phyloP scores from a whole-genome alignment of 2,329 filamentous ascomycete genomes.

The Epichloe glyceriae region DNA sequence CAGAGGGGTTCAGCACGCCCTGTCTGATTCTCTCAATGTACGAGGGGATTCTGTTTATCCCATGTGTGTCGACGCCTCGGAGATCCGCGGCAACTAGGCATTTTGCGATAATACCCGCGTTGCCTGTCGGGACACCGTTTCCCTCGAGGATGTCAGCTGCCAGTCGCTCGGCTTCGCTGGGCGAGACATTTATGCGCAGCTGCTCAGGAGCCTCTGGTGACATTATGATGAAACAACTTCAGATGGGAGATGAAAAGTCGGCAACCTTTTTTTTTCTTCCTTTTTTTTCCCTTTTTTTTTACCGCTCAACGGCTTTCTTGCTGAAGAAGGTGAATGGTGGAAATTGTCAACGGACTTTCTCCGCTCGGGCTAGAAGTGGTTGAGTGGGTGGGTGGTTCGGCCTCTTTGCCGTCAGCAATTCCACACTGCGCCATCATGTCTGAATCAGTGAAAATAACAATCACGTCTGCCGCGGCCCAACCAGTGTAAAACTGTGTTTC shows the following conservation, averaged over 20 bases:
- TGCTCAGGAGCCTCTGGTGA: not conserved
- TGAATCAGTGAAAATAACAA: not conserved
- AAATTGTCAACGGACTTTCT: not conserved
- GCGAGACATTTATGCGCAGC: conserved; percentile 6
- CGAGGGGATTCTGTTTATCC: conserved; percentile 61
- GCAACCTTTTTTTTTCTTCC: no score
- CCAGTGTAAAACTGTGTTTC: no score
- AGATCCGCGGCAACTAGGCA: conserved; percentile 64
- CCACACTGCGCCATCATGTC: not conserved
- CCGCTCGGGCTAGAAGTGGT: not conserved
- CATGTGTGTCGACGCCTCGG: conserved; percentile 68
- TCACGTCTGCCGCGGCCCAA: no score
- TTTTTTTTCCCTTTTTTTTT: no score
- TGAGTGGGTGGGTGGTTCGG: not conserved
- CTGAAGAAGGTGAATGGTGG: not conserved
- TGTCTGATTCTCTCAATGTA: conserved; percentile 63
- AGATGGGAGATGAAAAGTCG: not conserved
- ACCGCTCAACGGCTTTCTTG: no score
- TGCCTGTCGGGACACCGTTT: conserved; percentile 44
- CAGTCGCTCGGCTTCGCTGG: conserved; percentile 31
- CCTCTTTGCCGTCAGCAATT: not conserved
- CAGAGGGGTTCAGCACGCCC: conserved; percentile 50
- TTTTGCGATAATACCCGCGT: conserved; percentile 50
- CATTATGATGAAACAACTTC: not conserved
- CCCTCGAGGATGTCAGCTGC: conserved; percentile 41